Evolutionary conservation across 306 rosid species (phyloP), one percentile per base, ranked within the genome.

Genomic region (Gillenia trifoliata): DNA sequence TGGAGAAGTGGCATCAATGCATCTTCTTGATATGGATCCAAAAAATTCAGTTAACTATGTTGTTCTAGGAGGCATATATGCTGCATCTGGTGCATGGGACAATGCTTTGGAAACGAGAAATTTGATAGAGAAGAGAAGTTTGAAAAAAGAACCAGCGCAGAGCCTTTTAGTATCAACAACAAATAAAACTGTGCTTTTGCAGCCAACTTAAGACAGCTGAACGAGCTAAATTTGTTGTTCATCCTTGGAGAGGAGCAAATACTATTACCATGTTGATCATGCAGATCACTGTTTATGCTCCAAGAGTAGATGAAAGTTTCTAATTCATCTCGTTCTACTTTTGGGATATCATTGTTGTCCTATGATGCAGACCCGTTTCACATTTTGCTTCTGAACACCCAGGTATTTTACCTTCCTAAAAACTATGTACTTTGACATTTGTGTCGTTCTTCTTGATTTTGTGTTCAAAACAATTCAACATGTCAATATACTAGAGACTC

Each of bases 21-120:
- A 74, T 74, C 77, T 82, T 54, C 8, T 30, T 45, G 54, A 64
- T 13, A 69, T 78, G 67, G 80, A 82, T 69, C 80, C 85, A 20
- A 33, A 45, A 13, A 82, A 78, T 74, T 56, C 85, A 25, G 76
- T 45, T 45, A 74, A 64, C 74, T 70, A 74, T 47, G 77, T 77
- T 63, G 82, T 64, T 55, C 78, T 78, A 30, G 76, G 82, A 68
- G 47, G 85, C 62, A 16, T 82, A 50, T 82, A 82, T 78, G 75
- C 82, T 33, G 73, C 79, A 31, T 63, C 41, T 57, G 80, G 85
- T 57, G 79, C 72, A 26, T 82, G 85, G 85, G 80, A 82, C 22
- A 74, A 68, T 43, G 85, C 79, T 34, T 61, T 43, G 57, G 62
- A 74, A 62, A 70, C 30, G 22, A 63, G 82, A 78, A 59, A 60